phyloP scores from a whole-genome alignment of 2,329 filamentous ascomycete species.

The Elsinoe batatas region DNA sequence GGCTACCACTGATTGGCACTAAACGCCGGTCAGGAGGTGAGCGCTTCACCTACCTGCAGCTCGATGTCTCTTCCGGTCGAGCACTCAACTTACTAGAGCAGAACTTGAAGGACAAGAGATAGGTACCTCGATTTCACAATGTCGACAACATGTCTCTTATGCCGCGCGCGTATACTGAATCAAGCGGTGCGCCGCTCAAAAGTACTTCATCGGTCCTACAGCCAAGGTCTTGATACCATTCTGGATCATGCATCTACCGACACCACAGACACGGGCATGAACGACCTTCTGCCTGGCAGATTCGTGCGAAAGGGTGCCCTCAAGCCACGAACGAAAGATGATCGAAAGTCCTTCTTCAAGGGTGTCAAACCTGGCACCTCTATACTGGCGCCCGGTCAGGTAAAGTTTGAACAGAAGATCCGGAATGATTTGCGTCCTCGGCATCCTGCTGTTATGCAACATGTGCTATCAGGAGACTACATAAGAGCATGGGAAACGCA shows the following conservation, averaged over 20 bases:
- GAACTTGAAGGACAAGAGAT: neutral
- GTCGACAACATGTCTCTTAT: neutral
- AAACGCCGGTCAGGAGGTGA: too few species aligned
- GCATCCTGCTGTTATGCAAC: neutral
- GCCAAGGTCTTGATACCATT: neutral
- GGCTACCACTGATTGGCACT: too few species aligned
- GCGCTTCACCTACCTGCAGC: too few species aligned
- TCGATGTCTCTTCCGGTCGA: neutral
- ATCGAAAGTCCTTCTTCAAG: neutral
- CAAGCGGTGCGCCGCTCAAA: neutral
- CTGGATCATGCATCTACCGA: neutral
- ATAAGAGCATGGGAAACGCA: neutral
- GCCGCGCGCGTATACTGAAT: neutral
- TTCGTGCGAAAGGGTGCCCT: neutral
- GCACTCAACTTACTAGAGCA: neutral
- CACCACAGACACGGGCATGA: neutral
- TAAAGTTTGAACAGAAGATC: neutral
- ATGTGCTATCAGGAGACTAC: neutral
- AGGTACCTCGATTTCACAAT: neutral
- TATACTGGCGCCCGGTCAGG: neutral
- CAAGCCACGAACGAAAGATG: neutral
- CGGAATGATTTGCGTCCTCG: neutral
- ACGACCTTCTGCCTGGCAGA: neutral
- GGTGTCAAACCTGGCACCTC: neutral
- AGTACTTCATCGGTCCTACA: neutral